Evolutionary conservation across 169 alveolate genomes (phyloP).

Genomic region (Cryptosporidium tyzzeri): DNA sequence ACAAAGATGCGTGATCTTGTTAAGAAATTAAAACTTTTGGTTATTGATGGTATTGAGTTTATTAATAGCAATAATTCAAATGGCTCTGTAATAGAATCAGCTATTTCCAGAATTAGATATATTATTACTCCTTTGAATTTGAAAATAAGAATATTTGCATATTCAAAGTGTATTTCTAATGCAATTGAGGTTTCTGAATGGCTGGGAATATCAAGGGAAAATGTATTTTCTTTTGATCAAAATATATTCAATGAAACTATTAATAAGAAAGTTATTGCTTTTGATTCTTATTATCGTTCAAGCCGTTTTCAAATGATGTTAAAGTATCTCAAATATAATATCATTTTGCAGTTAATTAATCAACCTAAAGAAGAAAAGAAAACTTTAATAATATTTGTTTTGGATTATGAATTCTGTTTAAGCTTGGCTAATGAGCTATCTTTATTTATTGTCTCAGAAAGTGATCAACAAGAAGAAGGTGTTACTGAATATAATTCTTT

Average conservation of each 20-base stretch:
- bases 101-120: conserved; percentile 60
- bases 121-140: conserved; percentile 50
- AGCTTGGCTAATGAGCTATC: conserved; percentile 46
- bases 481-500: not conserved
- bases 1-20: conserved; percentile 10
- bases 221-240: conserved; percentile 65
- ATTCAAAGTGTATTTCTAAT: conserved; percentile 68
- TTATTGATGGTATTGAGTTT: conserved; percentile 43
- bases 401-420: conserved; percentile 54
- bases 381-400: conserved; percentile 34
- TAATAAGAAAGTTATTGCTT: conserved; percentile 28
- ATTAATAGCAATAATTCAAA: not conserved
- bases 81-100: conserved; percentile 45
- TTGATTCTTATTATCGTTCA: conserved; percentile 72
- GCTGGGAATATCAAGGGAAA: conserved; percentile 55
- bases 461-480: not conserved
- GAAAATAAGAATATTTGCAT: conserved; percentile 49
- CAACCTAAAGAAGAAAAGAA: not conserved
- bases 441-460: conserved; percentile 27
- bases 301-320: conserved; percentile 51
- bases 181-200: conserved; percentile 70
- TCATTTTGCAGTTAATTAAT: not conserved
- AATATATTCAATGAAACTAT: conserved; percentile 35
- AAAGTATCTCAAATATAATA: conserved; percentile 23
- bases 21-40: conserved; percentile 20